Evolutionary conservation across 2,329 filamentous ascomycete species (phyloP), one percentile per base, ranked within the genome.

Genomic region (Periconia macrospinosa): DNA sequence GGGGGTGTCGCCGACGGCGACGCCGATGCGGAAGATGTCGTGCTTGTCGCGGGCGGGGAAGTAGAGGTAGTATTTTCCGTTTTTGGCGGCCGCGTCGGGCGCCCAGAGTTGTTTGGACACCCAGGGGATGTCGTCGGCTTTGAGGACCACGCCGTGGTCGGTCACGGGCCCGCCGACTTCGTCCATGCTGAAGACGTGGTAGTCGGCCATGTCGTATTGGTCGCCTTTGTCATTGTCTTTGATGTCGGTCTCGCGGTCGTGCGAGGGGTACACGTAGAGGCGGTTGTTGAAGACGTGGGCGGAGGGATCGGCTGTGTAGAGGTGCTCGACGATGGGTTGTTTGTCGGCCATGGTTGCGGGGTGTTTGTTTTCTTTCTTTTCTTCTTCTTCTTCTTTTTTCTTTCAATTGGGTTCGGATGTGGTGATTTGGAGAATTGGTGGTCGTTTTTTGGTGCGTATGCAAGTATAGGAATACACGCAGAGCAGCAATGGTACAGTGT

Each of bases 191-290:
- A 92, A 86, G 70, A 92, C 89, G 73, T 92, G 89, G 80, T 92
- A 92, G 78, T 92, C 89, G 52, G 77, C 81, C 89, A 92, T 92
- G 77, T 91, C 89, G 72, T 91, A 92, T 71, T 92, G 89, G 76
- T 91, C 89, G 68, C 89, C 89, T 80, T 91, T 91, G 80, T 92
- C 89, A 77, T 92, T 92, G 79, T 88, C 87, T 53, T 82, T 53
- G 71, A 91, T 89, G 72, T 86, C 82, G 6, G 87, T 90, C 72
- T 90, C 86, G 61, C 88, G 83, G 74, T 92, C 89, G 75, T 92
- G 89, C 19, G 88, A 92, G 18, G 89, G 89, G 77, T 92, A 92
- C 75, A 92, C 83, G 78, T 91, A 92, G 55, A 92, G 75, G 60
- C 82, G 86, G 71, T 81, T 83, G 58, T 91, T 85, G 78, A 92